These are phyloP conservation scores for Aspergillus haitiensis DNA, from an alignment of 495 filamentous ascomycete genomes.

Conservation along the genomic window DNA sequence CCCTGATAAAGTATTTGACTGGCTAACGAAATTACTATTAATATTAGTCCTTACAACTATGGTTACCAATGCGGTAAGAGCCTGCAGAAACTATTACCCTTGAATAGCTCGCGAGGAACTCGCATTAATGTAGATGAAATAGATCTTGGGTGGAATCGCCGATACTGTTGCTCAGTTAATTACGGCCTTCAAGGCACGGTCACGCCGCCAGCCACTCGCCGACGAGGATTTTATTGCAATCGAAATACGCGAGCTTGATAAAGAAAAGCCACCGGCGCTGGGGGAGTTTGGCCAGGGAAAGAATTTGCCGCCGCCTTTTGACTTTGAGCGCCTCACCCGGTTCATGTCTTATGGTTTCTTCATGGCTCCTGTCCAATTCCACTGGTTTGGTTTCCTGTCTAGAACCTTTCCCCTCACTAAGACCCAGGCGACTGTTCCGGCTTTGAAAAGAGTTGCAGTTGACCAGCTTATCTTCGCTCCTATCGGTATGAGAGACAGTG, in stretches of 20 bases:
- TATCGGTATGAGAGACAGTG: constrained; percentile 57
- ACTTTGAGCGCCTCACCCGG: constrained; percentile 87
- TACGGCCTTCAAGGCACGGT: constrained; percentile 73
- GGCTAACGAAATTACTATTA: background rate
- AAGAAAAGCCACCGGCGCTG: constrained; percentile 68
- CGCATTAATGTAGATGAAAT: constrained; percentile 22
- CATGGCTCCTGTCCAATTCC: constrained; percentile 95
- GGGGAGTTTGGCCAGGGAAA: constrained; percentile 69
- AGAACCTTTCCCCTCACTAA: constrained; percentile 81
- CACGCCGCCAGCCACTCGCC: constrained; percentile 57
- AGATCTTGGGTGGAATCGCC: constrained; percentile 85
- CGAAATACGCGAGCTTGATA: constrained; percentile 86
- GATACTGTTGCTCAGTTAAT: constrained; percentile 95
- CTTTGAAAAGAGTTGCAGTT: constrained; percentile 83
- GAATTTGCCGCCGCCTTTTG: constrained; percentile 75
- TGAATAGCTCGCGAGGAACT: background rate
- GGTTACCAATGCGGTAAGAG: constrained; percentile 88
- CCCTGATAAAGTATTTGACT: background rate
- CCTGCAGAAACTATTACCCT: background rate
- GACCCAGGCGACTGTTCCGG: constrained; percentile 67
- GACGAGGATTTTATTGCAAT: constrained; percentile 76
- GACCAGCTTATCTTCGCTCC: constrained; percentile 98
- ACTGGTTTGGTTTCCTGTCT: constrained; percentile 92
- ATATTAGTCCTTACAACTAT: constrained; percentile 87
- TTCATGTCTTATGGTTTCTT: constrained; percentile 97